These are phyloP conservation scores for Tephrocybe sp. DNA, from an alignment of 768 basidiomycete species.

Conservation along the genomic window DNA sequence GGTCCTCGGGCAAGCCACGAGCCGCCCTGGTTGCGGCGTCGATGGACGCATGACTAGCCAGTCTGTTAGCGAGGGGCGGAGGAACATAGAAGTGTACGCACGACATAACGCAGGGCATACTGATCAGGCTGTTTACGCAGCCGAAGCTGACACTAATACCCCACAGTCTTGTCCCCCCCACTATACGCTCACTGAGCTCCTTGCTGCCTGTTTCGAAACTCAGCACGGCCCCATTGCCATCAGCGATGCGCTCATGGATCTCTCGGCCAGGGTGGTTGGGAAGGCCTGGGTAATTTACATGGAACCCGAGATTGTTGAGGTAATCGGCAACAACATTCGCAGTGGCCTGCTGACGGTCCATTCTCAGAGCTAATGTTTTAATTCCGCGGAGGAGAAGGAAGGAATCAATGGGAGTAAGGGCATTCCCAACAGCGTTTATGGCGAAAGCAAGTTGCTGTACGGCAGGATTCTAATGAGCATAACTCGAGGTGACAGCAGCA, in stretches of 20 bases:
- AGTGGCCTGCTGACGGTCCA: constrained; percentile 90
- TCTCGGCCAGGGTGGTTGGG: constrained; percentile 78
- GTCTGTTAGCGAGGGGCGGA: constrained; percentile 12
- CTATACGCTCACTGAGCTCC: constrained; percentile 86
- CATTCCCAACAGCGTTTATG: constrained; percentile 94
- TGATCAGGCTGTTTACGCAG: constrained; percentile 96
- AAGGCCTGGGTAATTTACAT: constrained; percentile 91
- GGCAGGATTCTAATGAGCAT: constrained; percentile 11
- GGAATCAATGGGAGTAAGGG: constrained; percentile 91
- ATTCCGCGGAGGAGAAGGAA: constrained; percentile 95
- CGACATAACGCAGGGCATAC: constrained; percentile 99
- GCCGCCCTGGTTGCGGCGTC: constrained; percentile 94
- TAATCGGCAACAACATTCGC: constrained; percentile 85
- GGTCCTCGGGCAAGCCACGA: constrained; percentile 96
- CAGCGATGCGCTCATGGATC: constrained; percentile 88
- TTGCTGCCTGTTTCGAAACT: constrained; percentile 95
- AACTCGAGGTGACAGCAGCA: neutral
- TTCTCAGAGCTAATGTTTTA: constrained; percentile 94
- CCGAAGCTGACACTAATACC: constrained; percentile 98
- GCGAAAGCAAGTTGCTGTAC: constrained; percentile 81
- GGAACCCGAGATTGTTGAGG: constrained; percentile 82
- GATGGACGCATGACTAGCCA: constrained; percentile 89
- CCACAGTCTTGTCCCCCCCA: constrained; percentile 92
- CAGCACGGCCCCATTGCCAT: constrained; percentile 90
- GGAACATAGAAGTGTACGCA: constrained; percentile 46